A percentile compares a stretch with the other conserved stretches of the same genome.
Evolutionary conservation across 1,284 basidiomycete genomes (phyloP).

Genomic region (Cutaneotrichosporon sp.): DNA sequence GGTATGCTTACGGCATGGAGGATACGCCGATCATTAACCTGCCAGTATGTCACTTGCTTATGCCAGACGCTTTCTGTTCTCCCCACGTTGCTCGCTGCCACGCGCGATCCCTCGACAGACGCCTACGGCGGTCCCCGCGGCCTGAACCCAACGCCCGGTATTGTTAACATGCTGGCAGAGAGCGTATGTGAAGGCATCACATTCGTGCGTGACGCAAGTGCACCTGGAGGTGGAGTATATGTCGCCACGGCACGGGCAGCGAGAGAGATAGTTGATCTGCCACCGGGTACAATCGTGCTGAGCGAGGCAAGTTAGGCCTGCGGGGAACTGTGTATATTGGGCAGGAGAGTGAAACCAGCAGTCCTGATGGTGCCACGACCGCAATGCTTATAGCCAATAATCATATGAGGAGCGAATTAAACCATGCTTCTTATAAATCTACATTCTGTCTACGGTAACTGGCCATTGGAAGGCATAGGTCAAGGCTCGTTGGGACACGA

Average conservation of each 20-base stretch:
- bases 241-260: conserved; percentile 29
- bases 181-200: conserved; percentile 25
- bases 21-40: too few relatives aligned
- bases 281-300: conserved; percentile 28
- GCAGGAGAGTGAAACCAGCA: too few relatives aligned
- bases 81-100: conserved; percentile 15
- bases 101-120: conserved; percentile 7
- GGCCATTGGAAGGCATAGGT: too few relatives aligned
- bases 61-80: conserved; percentile 19
- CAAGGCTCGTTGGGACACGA: too few relatives aligned
- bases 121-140: conserved; percentile 22
- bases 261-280: conserved; percentile 30
- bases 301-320: conserved; percentile 15
- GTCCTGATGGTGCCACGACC: too few relatives aligned
- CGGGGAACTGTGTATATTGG: too few relatives aligned
- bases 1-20: too few relatives aligned
- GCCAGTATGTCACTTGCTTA: conserved; percentile 1
- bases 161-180: conserved; percentile 28
- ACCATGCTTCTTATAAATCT: too few relatives aligned
- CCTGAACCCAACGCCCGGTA: conserved; percentile 30
- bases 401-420: too few relatives aligned
- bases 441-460: too few relatives aligned
- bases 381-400: too few relatives aligned
- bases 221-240: conserved; percentile 25
- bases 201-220: conserved; percentile 24